These are phyloP conservation scores for Aspergillus sergii DNA, from an alignment of 2,329 filamentous ascomycete species.

Conservation along the genomic window DNA sequence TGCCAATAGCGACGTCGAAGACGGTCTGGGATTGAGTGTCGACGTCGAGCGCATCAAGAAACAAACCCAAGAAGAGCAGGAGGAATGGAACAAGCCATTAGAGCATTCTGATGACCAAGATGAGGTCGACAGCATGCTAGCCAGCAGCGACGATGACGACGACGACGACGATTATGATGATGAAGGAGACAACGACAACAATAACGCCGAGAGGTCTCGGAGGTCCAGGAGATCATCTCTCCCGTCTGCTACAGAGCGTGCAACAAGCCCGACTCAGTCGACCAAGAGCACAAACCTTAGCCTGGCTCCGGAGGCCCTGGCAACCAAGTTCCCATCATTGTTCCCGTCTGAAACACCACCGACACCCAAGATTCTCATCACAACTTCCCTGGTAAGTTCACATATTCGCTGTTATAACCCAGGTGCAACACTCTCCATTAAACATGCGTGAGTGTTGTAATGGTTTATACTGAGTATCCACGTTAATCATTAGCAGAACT, in stretches of 20 bases:
- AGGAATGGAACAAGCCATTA: slow-evolving; percentile 38
- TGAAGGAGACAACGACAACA: slow-evolving; percentile 53
- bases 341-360: slow-evolving; percentile 57
- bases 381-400: slow-evolving; percentile 66
- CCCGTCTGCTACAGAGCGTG: slow-evolving; percentile 50
- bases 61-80: slow-evolving; percentile 49
- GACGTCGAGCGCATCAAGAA: slow-evolving; percentile 53
- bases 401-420: background rate
- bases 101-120: slow-evolving; percentile 42
- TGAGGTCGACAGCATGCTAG: slow-evolving; percentile 77
- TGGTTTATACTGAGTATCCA: no score
- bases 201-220: slow-evolving; percentile 36
- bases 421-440: background rate
- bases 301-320: slow-evolving; percentile 62
- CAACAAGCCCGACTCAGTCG: slow-evolving; percentile 57
- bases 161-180: slow-evolving; percentile 51
- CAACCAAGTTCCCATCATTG: slow-evolving; percentile 62
- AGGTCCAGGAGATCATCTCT: slow-evolving; percentile 35
- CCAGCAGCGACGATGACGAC: slow-evolving; percentile 54
- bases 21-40: slow-evolving; percentile 49
- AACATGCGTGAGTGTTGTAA: background rate
- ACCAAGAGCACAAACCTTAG: slow-evolving; percentile 62
- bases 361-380: slow-evolving; percentile 84
- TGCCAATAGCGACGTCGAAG: slow-evolving; percentile 56
- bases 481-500: slow-evolving; percentile 55